A percentile compares a stretch with the other conserved stretches of the same genome.
phyloP scores from a whole-genome alignment of 1,284 basidiomycete genomes.

The Rhodotorula sp. region DNA sequence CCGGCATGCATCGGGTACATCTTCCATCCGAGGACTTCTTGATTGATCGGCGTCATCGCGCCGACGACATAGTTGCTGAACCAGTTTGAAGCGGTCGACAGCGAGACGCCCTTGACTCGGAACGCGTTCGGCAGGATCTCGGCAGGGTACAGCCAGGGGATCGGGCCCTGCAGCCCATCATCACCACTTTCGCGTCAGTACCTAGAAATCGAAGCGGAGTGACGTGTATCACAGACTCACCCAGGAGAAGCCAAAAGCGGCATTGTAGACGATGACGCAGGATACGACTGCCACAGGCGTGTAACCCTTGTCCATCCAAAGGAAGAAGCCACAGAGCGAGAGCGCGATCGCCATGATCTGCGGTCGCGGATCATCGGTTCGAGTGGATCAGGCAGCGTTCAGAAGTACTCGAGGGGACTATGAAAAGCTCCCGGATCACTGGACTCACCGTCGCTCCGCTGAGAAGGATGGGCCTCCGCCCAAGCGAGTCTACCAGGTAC shows the following conservation, averaged over 20 bases:
- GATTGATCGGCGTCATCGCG: slow-evolving; percentile 52
- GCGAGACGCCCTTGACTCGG: slow-evolving; percentile 88
- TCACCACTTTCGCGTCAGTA: background rate
- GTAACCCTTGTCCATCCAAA: slow-evolving; percentile 72
- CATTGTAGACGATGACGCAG: slow-evolving; percentile 92
- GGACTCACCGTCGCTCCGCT: slow-evolving; percentile 77
- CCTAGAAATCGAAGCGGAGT: background rate
- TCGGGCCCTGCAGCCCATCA: slow-evolving; percentile 27
- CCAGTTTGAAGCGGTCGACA: slow-evolving; percentile 74
- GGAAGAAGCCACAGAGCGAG: slow-evolving; percentile 81
- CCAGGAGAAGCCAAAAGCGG: slow-evolving; percentile 66
- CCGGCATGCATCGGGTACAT: slow-evolving; percentile 89
- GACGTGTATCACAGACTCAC: background rate
- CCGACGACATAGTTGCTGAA: slow-evolving; percentile 38
- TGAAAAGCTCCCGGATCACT: slow-evolving; percentile 17
- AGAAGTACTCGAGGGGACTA: background rate
- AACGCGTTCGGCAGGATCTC: slow-evolving; percentile 88
- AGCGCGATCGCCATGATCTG: slow-evolving; percentile 73
- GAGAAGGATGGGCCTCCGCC: slow-evolving; percentile 84
- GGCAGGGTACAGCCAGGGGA: slow-evolving; percentile 65
- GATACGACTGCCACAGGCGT: slow-evolving; percentile 80
- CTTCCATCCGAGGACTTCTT: slow-evolving; percentile 86
- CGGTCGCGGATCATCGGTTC: background rate
- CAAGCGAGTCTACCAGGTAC: slow-evolving; percentile 92
- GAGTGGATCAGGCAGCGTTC: background rate